Conservation (phyloP, 2,329 filamentous ascomycete genomes). For the Hymenoscyphus occultus region DNA sequence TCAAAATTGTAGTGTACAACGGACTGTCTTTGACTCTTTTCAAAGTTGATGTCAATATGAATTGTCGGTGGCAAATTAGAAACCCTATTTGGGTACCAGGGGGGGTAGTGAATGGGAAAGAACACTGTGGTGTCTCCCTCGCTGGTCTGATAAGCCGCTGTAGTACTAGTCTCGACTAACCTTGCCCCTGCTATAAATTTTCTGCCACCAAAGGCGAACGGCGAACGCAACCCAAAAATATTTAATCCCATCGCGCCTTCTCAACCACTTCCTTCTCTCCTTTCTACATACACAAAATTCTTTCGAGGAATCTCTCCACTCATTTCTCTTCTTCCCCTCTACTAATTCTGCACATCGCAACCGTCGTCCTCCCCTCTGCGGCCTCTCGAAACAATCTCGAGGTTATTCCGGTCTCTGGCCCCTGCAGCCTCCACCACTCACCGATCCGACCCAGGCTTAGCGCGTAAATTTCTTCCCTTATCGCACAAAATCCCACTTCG, state of each 20-base stretch:
- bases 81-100: no score
- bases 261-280: not conserved
- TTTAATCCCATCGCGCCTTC: slow-evolving; percentile 9
- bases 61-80: not conserved
- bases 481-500: slow-evolving; percentile 19
- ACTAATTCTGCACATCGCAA: not conserved
- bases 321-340: not conserved
- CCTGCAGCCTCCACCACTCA: slow-evolving; percentile 11
- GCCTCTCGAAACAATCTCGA: not conserved
- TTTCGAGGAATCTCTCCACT: slow-evolving; percentile 12
- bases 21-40: not conserved
- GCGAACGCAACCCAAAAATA: slow-evolving; percentile 9
- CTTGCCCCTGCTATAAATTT: slow-evolving; percentile 15
- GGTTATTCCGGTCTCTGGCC: not conserved
- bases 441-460: slow-evolving; percentile 16
- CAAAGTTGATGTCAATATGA: not conserved
- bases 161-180: not conserved
- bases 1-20: not conserved
- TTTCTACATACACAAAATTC: slow-evolving; percentile 1
- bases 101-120: not conserved
- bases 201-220: slow-evolving; percentile 13
- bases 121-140: not conserved
- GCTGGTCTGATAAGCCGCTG: not conserved
- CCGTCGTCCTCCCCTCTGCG: not conserved
- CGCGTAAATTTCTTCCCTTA: slow-evolving; percentile 17